A percentile compares a stretch with the other conserved stretches of the same genome.
These are phyloP conservation scores for Cladobotryum mycophilum DNA, from an alignment of 2,329 filamentous ascomycete genomes.

Conservation along the genomic window DNA sequence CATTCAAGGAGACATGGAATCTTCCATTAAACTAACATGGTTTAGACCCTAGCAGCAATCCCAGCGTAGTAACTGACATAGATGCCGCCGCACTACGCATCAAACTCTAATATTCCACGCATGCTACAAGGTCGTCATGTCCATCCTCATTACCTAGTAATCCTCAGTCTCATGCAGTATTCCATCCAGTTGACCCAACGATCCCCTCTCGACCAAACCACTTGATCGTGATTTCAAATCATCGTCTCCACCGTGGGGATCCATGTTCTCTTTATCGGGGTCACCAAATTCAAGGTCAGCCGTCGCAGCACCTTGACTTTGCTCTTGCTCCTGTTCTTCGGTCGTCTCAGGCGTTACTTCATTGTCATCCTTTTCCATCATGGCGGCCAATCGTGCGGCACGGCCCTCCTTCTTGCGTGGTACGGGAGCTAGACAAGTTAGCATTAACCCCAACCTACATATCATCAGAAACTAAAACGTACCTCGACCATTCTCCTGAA, in stretches of 20 bases:
- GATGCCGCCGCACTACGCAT: background rate
- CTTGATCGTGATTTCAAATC: background rate
- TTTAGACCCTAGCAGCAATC: no score
- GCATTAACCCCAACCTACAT: conserved; percentile 5
- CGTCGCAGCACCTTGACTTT: background rate
- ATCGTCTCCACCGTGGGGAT: background rate
- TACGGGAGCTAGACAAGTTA: conserved; percentile 36
- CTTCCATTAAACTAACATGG: no score
- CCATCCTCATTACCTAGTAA: background rate
- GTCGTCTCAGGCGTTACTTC: background rate
- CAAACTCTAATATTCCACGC: conserved; percentile 4
- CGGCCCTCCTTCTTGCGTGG: conserved; percentile 51
- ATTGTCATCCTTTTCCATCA: conserved; percentile 40
- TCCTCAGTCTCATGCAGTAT: background rate
- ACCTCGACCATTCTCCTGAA: conserved; percentile 95
- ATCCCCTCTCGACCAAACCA: background rate
- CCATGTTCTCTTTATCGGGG: conserved; percentile 6
- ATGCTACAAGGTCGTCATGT: background rate
- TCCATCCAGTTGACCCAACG: background rate
- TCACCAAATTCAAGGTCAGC: background rate
- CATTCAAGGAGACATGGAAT: no score
- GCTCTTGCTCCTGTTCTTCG: background rate
- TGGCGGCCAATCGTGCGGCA: conserved; percentile 46
- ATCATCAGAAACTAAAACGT: conserved; percentile 20
- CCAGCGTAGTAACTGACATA: background rate